phyloP scores from a whole-genome alignment of 1,139 yeast species.

The Geotrichum siamense region DNA sequence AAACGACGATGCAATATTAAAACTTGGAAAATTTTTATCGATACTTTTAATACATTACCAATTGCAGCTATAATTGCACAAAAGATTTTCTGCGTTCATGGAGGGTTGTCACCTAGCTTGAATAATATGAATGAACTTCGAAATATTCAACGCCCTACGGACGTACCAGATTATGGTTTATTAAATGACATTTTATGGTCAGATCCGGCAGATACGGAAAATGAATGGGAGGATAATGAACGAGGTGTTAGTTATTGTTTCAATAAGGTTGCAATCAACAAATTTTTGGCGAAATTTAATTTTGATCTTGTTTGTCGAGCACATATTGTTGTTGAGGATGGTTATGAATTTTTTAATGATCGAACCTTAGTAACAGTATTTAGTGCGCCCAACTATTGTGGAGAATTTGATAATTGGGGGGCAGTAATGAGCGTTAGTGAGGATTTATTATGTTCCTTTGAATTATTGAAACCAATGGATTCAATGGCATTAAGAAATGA shows the following conservation, averaged over 20 bases:
- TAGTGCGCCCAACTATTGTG: slow-evolving; percentile 95
- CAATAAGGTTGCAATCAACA: slow-evolving; percentile 85
- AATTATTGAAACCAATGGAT: slow-evolving; percentile 87
- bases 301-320: slow-evolving; percentile 95
- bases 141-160: slow-evolving; percentile 88
- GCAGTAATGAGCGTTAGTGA: slow-evolving; percentile 97
- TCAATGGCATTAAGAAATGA: slow-evolving; percentile 88
- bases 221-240: slow-evolving; percentile 98
- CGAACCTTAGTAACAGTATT: slow-evolving; percentile 90
- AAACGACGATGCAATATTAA: slow-evolving; percentile 86
- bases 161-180: slow-evolving; percentile 93
- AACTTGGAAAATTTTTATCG: slow-evolving; percentile 89
- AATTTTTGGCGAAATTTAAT: slow-evolving; percentile 77
- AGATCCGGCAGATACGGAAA: slow-evolving; percentile 89
- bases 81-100: slow-evolving; percentile 95
- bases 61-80: slow-evolving; percentile 95
- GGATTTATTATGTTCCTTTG: slow-evolving; percentile 85
- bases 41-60: slow-evolving; percentile 89
- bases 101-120: slow-evolving; percentile 88
- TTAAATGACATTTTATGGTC: slow-evolving; percentile 92
- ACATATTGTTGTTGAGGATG: slow-evolving; percentile 98
- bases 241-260: slow-evolving; percentile 94
- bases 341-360: slow-evolving; percentile 94
- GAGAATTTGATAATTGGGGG: slow-evolving; percentile 98
- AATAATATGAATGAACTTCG: slow-evolving; percentile 89